Percentiles rank a stretch among this genome's conserved stretches.
Conservation (phyloP, 2,329 filamentous ascomycete genomes). For the Parafenestella ontariensis region DNA sequence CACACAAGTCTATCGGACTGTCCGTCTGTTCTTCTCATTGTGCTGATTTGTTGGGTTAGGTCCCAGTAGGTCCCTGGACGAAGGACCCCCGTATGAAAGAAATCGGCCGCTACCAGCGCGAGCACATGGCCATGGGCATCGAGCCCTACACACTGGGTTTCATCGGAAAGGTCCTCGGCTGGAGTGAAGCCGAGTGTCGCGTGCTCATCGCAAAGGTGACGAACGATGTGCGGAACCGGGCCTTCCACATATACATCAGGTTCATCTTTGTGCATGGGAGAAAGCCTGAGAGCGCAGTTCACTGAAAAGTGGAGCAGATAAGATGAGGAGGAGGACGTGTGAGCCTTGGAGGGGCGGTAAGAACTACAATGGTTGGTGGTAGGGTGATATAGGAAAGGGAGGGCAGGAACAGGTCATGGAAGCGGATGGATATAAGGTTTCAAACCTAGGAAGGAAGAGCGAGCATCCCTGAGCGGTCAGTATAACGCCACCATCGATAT, state of each 20-base stretch:
- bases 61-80: conserved; percentile 53
- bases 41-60: conserved; percentile 20
- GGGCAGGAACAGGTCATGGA: too few species aligned
- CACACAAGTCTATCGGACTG: background rate
- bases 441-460: too few species aligned
- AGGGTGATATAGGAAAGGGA: background rate
- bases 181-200: conserved; percentile 44
- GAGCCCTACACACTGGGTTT: conserved; percentile 47
- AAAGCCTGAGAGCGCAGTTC: conserved; percentile 29
- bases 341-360: background rate
- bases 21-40: background rate
- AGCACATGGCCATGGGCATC: conserved; percentile 45
- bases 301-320: background rate
- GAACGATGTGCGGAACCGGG: conserved; percentile 38
- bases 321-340: background rate
- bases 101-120: conserved; percentile 53
- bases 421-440: too few species aligned
- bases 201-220: conserved; percentile 44
- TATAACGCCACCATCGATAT: background rate
- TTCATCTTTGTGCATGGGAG: conserved; percentile 46
- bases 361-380: background rate
- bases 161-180: conserved; percentile 45
- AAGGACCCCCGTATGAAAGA: conserved; percentile 59
- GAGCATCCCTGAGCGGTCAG: too few species aligned
- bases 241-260: conserved; percentile 41